Evolutionary conservation across 2,329 filamentous ascomycete species (phyloP).

Genomic region (Colletotrichum tropicicola): DNA sequence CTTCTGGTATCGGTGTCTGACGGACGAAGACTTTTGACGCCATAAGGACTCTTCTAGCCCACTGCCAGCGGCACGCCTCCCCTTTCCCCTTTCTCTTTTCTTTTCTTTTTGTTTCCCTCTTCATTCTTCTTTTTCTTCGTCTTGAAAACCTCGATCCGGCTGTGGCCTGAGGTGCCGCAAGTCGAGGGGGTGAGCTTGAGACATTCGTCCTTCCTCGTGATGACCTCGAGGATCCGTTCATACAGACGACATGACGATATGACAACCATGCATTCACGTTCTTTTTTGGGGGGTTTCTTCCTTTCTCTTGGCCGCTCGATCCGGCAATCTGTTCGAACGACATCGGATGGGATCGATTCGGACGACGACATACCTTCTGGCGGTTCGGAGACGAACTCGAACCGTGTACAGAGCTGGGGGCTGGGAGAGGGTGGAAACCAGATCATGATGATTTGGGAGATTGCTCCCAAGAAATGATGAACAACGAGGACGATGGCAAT

Average conservation of each 20-base stretch:
- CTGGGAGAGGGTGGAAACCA: too few relatives aligned
- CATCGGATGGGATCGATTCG: too few relatives aligned
- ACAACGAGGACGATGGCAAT: not conserved
- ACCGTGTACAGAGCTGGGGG: too few relatives aligned
- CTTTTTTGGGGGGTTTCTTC: not conserved
- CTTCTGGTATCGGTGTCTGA: conserved; percentile 26
- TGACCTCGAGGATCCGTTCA: not conserved
- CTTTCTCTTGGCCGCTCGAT: not conserved
- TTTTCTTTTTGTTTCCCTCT: not conserved
- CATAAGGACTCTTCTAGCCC: not conserved
- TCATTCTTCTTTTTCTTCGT: not conserved
- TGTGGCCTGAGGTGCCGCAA: too few relatives aligned
- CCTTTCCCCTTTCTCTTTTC: not conserved
- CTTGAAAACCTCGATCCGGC: too few relatives aligned
- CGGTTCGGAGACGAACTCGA: too few relatives aligned
- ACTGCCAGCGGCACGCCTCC: too few relatives aligned
- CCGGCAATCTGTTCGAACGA: too few relatives aligned
- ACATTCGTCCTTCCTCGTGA: not conserved
- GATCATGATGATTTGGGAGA: too few relatives aligned
- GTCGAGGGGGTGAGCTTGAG: not conserved
- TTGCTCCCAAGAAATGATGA: too few relatives aligned
- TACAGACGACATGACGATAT: not conserved
- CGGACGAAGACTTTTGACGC: conserved; percentile 27
- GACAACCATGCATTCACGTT: not conserved
- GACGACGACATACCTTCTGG: too few relatives aligned